Conservation (phyloP, 176 grass and related monocot genomes). For the Hyparrhenia diplandra region DNA sequence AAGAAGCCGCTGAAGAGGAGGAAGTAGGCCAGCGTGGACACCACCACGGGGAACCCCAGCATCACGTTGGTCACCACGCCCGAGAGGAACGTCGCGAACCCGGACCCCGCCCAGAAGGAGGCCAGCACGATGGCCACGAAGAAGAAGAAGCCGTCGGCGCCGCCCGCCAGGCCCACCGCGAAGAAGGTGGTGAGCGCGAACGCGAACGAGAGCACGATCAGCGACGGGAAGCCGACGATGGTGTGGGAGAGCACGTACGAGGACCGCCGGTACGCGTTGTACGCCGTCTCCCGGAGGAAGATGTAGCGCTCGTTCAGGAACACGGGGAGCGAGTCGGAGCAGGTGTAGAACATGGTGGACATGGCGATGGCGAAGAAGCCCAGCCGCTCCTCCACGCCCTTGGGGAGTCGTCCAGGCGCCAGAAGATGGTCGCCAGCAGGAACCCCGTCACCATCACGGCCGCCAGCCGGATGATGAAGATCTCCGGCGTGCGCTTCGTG, state of each 20-base stretch:
- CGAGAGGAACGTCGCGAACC: conserved; percentile 93
- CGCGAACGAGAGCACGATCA: conserved; percentile 75
- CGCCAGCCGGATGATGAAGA: conserved; percentile 73
- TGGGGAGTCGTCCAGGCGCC: conserved; percentile 89
- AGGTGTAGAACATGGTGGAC: conserved; percentile 99
- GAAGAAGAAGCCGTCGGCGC: conserved; percentile 71
- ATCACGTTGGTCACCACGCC: conserved; percentile 78
- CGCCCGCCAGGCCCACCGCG: conserved; percentile 73
- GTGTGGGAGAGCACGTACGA: conserved; percentile 95
- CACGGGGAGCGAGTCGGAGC: conserved; percentile 86
- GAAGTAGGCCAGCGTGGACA: conserved; percentile 84
- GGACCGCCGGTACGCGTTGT: conserved; percentile 94
- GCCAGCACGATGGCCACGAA: conserved; percentile 88
- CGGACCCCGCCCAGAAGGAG: conserved; percentile 88
- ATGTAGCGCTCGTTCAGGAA: conserved; percentile 99
- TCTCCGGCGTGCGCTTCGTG: conserved; percentile 77
- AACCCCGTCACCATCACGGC: conserved; percentile 87
- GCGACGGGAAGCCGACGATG: conserved; percentile 75
- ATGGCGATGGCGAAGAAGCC: conserved; percentile 99
- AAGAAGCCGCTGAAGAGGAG: conserved; percentile 98
- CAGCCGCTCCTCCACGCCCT: conserved; percentile 76
- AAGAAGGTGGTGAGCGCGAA: conserved; percentile 97
- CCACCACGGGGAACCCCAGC: conserved; percentile 82
- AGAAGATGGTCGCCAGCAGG: conserved; percentile 96
- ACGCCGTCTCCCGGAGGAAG: conserved; percentile 96